These are phyloP conservation scores for Lipomyces sp. DNA, from an alignment of 805 yeast species.

Conservation along the genomic window DNA sequence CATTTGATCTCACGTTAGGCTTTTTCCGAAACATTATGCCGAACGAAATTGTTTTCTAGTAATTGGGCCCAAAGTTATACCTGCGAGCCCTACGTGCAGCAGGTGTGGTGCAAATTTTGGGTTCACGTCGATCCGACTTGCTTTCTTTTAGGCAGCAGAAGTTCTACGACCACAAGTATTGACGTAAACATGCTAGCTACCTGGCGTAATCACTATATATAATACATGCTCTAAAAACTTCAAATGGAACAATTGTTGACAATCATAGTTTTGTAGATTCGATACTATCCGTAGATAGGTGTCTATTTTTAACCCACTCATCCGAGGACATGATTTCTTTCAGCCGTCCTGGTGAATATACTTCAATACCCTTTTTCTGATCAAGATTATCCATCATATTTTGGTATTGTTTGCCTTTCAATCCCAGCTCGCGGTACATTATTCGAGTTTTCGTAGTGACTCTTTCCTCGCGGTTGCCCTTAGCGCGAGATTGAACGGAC, in stretches of 20 bases:
- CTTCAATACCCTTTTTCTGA: slow-evolving; percentile 10
- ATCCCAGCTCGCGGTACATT: slow-evolving; percentile 41
- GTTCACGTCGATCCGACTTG: not conserved
- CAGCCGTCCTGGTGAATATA: slow-evolving; percentile 20
- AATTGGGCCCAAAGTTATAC: not conserved
- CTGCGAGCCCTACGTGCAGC: not conserved
- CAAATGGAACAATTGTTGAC: not conserved
- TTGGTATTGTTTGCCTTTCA: slow-evolving; percentile 42
- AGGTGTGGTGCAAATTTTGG: not conserved
- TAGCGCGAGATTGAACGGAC: not conserved
- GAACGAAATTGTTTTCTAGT: not conserved
- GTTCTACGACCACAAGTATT: no score
- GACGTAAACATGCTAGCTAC: no score
- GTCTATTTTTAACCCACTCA: not conserved
- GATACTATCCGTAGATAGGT: not conserved
- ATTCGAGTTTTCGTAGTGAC: slow-evolving; percentile 37
- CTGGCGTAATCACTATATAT: not conserved
- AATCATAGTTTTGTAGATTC: not conserved
- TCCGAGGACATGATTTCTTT: slow-evolving; percentile 7
- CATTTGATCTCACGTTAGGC: slow-evolving; percentile 47
- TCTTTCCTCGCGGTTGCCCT: not conserved
- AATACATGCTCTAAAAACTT: not conserved
- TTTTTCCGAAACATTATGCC: slow-evolving; percentile 58
- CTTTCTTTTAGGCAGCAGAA: no score
- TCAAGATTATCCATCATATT: slow-evolving; percentile 36